These are phyloP conservation scores for Cryptosporidium ubiquitum DNA, from an alignment of 169 alveolate genomes.

Conservation along the genomic window DNA sequence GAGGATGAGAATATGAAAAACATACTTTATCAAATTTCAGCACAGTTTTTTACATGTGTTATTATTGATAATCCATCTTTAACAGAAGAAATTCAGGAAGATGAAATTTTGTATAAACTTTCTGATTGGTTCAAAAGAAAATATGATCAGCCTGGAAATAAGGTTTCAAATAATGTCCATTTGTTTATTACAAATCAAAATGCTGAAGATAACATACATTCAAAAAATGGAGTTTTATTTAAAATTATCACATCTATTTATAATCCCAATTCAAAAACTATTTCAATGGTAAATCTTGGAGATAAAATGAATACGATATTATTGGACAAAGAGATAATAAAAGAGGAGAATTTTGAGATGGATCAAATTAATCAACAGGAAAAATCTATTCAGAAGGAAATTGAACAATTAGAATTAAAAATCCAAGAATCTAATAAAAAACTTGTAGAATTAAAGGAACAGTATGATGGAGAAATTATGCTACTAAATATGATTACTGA, in stretches of 20 bases:
- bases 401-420: not conserved
- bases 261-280: conserved; percentile 57
- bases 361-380: not conserved
- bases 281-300: conserved; percentile 26
- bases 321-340: not conserved
- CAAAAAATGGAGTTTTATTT: conserved; percentile 28
- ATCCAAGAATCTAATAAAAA: not conserved
- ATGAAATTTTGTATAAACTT: conserved; percentile 42
- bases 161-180: conserved; percentile 21
- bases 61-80: conserved; percentile 22
- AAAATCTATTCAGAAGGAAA: not conserved
- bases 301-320: conserved; percentile 61
- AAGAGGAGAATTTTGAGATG: not conserved
- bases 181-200: not conserved
- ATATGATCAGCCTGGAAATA: conserved; percentile 27
- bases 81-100: conserved; percentile 4
- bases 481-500: conserved; percentile 29
- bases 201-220: not conserved
- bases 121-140: conserved; percentile 61
- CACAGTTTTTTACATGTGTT: conserved; percentile 51
- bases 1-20: conserved; percentile 32
- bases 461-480: conserved; percentile 17
- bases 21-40: conserved; percentile 43
- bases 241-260: conserved; percentile 36
- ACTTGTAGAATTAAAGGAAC: not conserved